These are phyloP conservation scores for Pseudocercospora pini-densiflorae DNA, from an alignment of 2,329 filamentous ascomycete genomes.

Conservation along the genomic window DNA sequence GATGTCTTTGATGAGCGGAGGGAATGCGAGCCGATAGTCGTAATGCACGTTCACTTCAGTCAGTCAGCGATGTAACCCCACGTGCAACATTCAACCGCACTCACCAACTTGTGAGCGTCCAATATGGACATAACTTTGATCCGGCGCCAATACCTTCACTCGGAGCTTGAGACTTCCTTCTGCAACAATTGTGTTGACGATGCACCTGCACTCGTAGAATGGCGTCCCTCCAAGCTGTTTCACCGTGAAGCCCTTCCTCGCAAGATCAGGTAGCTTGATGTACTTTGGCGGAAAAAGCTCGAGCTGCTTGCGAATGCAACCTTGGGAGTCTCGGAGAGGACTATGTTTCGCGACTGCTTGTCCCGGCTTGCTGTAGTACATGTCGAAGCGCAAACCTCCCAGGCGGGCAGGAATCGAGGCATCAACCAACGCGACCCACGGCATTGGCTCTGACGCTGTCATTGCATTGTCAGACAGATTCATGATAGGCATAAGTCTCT, in stretches of 20 bases:
- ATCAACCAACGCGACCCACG: not conserved
- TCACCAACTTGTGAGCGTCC: not conserved
- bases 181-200: not conserved
- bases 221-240: not conserved
- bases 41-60: not conserved
- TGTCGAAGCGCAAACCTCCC: not conserved
- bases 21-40: slow-evolving; percentile 1
- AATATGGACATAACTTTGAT: not conserved
- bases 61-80: not conserved
- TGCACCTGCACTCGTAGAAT: not conserved
- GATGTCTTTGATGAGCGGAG: not conserved
- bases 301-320: not conserved
- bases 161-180: not conserved
- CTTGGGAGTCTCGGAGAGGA: not conserved
- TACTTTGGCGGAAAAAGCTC: not conserved
- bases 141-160: not conserved
- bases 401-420: not conserved
- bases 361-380: not conserved
- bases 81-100: not conserved
- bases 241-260: not conserved
- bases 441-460: not conserved
- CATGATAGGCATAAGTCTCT: not conserved
- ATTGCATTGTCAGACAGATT: not conserved
- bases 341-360: not conserved
- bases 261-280: not conserved